Conservation (phyloP, 2,329 filamentous ascomycete genomes). For the Tolypocladium pustulatum region DNA sequence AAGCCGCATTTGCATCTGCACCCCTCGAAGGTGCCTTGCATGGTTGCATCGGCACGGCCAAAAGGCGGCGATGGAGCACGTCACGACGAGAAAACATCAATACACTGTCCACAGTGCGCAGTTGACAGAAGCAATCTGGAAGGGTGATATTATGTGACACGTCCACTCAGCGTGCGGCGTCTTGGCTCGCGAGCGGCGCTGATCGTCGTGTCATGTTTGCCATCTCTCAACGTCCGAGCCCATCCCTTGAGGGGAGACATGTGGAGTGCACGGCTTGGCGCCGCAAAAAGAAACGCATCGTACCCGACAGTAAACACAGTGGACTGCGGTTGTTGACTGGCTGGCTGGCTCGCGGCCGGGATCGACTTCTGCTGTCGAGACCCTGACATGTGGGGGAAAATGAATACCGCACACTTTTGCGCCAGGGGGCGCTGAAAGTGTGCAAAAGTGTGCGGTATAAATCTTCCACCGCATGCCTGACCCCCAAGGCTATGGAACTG, state of each 20-base stretch:
- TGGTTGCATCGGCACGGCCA: not conserved
- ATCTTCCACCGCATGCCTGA: too few relatives aligned
- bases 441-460: too few relatives aligned
- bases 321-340: not conserved
- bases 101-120: not conserved
- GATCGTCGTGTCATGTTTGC: not conserved
- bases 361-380: not conserved
- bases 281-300: not conserved
- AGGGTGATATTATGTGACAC: not conserved
- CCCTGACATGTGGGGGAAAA: too few relatives aligned
- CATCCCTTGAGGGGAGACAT: not conserved
- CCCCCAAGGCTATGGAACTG: too few relatives aligned
- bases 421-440: too few relatives aligned
- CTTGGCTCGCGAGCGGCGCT: not conserved
- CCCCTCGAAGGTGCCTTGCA: conserved; percentile 3
- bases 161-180: not conserved
- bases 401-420: too few relatives aligned
- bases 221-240: not conserved
- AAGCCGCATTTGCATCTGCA: not conserved
- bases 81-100: not conserved
- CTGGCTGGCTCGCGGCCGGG: not conserved
- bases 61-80: not conserved
- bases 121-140: not conserved
- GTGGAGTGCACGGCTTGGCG: not conserved
- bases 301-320: too few relatives aligned